Base-by-base conservation (phyloP, 768 basidiomycete genomes). In the Crepidotus variabilis region DNA sequence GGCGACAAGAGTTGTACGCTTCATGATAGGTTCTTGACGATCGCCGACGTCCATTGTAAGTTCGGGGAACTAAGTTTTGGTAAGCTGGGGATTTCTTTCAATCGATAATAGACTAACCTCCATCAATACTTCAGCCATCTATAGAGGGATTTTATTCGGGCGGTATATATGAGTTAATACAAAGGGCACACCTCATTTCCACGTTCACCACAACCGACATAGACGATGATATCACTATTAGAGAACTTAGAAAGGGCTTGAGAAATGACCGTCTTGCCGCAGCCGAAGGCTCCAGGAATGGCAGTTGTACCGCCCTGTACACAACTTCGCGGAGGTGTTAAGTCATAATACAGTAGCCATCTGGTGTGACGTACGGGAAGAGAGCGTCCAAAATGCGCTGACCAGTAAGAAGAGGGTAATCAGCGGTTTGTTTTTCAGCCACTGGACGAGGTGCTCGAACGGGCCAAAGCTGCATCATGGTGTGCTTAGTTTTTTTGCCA, bases 21-120 rank as follows among this genome's bases (percentile, higher is more conserved):
- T 99, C 97, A 99, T 99, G 80, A 99, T 98, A 33, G 97, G 97
- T 71, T 99, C 97, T 81, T 95, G 87, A 51, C 94, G 92, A 61
- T 90, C 86, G 21, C 83, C 88, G 54, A 96, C 77, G 51, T 97
- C 94, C 88, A 98, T 91, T 1, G 90, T 92, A 28, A 99, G 79
- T 72, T 92, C 77, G 47, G 97, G 97, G 87, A 91, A 92, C 87
- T 82, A 56, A 28, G 3, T 28, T 3, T 8, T 28, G 28, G 28
- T 28, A 28, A 28, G 28, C 4, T 28, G 3, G 8, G 28, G 28
- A 28, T 28, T 28, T 28, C 28, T 28, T 4, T 28, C 28, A 28
- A 8, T 28, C 28, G 28, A 28, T 57, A 47, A 52, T 50, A 57
- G 53, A 58, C 69, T 67, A 65, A 91, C 92, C 68, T 98, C 97